Percentiles rank a stretch among this genome's conserved stretches.
Conservation (phyloP, 768 basidiomycete species). For the Udeniomyces megalosporus region DNA sequence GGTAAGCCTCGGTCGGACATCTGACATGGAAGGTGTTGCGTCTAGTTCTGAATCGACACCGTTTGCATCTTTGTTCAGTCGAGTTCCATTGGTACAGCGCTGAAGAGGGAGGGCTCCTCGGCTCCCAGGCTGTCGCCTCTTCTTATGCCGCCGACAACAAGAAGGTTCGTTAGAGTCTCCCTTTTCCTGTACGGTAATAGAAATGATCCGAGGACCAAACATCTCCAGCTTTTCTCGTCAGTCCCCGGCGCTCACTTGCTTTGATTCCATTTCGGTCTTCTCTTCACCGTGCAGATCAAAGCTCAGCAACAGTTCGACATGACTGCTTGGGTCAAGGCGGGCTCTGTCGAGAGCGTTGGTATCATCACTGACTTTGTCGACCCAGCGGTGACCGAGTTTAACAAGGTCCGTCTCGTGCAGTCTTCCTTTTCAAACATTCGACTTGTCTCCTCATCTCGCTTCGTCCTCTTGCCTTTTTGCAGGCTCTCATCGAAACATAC, state of each 20-base stretch:
- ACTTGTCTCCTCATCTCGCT: constrained; percentile 8
- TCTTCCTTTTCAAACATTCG: constrained; percentile 45
- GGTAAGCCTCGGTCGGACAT: no score
- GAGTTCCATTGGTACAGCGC: constrained; percentile 78
- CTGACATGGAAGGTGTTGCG: no score
- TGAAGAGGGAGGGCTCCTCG: constrained; percentile 61
- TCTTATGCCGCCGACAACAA: constrained; percentile 45
- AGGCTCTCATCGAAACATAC: neutral
- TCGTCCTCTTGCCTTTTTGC: constrained; percentile 7
- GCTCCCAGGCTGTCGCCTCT: constrained; percentile 74
- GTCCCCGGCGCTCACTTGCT: constrained; percentile 29
- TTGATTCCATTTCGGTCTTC: constrained; percentile 18
- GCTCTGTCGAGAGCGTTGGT: constrained; percentile 51
- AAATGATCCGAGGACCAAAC: no score
- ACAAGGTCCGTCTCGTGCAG: no score
- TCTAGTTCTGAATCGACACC: no score
- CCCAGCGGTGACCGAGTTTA: constrained; percentile 56
- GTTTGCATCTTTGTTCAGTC: constrained; percentile 29
- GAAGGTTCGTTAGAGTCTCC: neutral
- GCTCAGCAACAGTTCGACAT: constrained; percentile 47
- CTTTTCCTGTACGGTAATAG: no score
- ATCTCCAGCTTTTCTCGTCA: no score
- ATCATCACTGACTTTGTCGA: constrained; percentile 73
- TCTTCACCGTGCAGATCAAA: neutral
- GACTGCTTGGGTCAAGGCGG: constrained; percentile 85